Evolutionary conservation across 345 rosid species (phyloP).

Genomic region (Hirschfeldia incana): DNA sequence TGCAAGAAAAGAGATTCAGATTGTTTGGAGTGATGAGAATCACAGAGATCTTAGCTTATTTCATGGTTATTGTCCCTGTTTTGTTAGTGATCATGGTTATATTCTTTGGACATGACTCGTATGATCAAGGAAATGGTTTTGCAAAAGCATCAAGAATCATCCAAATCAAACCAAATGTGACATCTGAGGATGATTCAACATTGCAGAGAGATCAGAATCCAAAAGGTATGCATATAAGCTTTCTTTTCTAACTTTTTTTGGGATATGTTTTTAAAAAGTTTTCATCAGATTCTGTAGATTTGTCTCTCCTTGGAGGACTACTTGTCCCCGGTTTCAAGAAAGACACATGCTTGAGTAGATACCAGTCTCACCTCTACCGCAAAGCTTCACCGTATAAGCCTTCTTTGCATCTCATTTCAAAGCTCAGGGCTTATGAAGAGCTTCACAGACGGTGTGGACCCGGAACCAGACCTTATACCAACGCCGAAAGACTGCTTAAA

Average conservation of each 20-base stretch:
- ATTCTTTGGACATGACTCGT: constrained; percentile 37
- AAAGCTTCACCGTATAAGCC: constrained; percentile 56
- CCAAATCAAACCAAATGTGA: constrained; percentile 35
- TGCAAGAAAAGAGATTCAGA: constrained; percentile 41
- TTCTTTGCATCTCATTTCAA: constrained; percentile 56
- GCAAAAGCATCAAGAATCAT: constrained; percentile 50
- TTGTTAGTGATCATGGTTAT: constrained; percentile 34
- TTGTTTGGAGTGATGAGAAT: constrained; percentile 41
- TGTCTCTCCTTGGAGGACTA: constrained; percentile 54
- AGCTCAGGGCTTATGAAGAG: constrained; percentile 60
- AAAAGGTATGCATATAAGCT: constrained; percentile 22
- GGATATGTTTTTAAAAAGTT: not conserved
- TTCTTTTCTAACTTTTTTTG: not conserved
- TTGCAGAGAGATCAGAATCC: constrained; percentile 18
- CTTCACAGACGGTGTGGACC: constrained; percentile 69
- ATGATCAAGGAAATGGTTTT: constrained; percentile 45
- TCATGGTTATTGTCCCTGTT: constrained; percentile 43
- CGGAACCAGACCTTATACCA: constrained; percentile 43
- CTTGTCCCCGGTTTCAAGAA: constrained; percentile 57
- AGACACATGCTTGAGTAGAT: constrained; percentile 57
- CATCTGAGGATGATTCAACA: constrained; percentile 23
- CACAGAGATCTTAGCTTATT: constrained; percentile 44
- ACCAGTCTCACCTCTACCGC: constrained; percentile 50
- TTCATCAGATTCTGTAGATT: constrained; percentile 33
- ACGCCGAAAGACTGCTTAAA: constrained; percentile 38